Evolutionary conservation across 192 early-diverging fungal species (phyloP), one percentile per base, ranked within the genome.

Genomic region (Linnemannia hyalina): DNA sequence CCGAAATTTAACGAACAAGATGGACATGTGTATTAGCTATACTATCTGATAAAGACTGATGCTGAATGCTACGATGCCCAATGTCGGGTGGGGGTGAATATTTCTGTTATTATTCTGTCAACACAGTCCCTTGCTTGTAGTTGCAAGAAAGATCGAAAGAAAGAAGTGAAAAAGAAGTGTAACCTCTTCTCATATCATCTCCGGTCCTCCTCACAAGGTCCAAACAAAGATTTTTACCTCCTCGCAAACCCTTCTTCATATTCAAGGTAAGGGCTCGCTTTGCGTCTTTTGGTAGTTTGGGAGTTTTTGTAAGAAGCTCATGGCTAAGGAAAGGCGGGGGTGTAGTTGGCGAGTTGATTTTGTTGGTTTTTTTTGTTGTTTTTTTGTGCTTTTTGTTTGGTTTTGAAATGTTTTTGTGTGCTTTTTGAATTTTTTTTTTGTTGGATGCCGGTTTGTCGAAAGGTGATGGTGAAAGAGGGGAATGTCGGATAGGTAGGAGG

Each of bases 211-310:
- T 15, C 10, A 5, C 55, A 60, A 26, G 0, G 26, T 13, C 11
- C 32, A 26, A 65, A 11, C 77, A 70, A 41, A 54, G 77, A 54
- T 69, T 77, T 54, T 41, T 70, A 71, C 77, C 77, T 78, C 77
- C 77, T 70, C 77, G 54, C 77, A 72, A 65, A 70, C 77, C 77
- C 77, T 78, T 78, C 76, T 78, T 78, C 68, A 78, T 78, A 72
- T 78, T 57, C 69, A 70, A 78, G 69, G 77, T 29, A 78, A 78
- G 69, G 69, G 69, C 49, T 57, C 47, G 77, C 77, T 47, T 78
- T 78, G 77, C 77, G 68, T 78, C 77, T 78, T 78, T 78, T 68
- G 76, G 63, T 46, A 57, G 52, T 75, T 75, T 75, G 42, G 38
- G 20, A 22, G 36, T 23, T 78, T 68, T 68, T 73, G 71, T 41